phyloP scores from a whole-genome alignment of 768 basidiomycete genomes.

The Boletus tomentosulus region DNA sequence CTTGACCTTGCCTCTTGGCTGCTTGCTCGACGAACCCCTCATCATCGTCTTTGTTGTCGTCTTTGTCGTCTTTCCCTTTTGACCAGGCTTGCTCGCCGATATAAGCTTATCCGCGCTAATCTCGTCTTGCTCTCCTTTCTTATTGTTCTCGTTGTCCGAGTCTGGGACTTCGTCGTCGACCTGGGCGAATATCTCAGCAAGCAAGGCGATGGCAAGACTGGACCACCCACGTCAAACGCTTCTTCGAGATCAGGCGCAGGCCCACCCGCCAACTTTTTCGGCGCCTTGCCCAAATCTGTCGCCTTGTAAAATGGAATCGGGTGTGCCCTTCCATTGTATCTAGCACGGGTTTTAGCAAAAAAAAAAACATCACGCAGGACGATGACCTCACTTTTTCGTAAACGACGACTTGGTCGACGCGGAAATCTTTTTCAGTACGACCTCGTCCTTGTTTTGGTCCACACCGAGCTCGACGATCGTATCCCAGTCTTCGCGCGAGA shows the following conservation, averaged over 20 bases:
- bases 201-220: not conserved
- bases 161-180: constrained; percentile 45
- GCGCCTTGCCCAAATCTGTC: constrained; percentile 67
- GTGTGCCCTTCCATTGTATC: constrained; percentile 87
- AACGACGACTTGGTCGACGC: constrained; percentile 78
- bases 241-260: constrained; percentile 90
- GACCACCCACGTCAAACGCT: constrained; percentile 65
- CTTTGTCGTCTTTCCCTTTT: not conserved
- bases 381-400: constrained; percentile 66
- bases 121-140: constrained; percentile 31
- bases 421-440: constrained; percentile 79
- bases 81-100: constrained; percentile 42
- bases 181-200: constrained; percentile 22
- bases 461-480: constrained; percentile 91
- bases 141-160: constrained; percentile 47
- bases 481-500: constrained; percentile 96
- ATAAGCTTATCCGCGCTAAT: constrained; percentile 57
- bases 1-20: constrained; percentile 16
- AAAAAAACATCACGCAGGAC: not conserved
- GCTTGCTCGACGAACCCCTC: constrained; percentile 11
- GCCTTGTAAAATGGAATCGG: constrained; percentile 95
- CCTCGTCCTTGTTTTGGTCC: constrained; percentile 69
- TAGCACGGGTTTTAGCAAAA: constrained; percentile 24
- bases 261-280: constrained; percentile 75
- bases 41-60: not conserved